Base-by-base conservation (phyloP, 164 flowering plant genomes). In the Macadamia tetraphylla region DNA sequence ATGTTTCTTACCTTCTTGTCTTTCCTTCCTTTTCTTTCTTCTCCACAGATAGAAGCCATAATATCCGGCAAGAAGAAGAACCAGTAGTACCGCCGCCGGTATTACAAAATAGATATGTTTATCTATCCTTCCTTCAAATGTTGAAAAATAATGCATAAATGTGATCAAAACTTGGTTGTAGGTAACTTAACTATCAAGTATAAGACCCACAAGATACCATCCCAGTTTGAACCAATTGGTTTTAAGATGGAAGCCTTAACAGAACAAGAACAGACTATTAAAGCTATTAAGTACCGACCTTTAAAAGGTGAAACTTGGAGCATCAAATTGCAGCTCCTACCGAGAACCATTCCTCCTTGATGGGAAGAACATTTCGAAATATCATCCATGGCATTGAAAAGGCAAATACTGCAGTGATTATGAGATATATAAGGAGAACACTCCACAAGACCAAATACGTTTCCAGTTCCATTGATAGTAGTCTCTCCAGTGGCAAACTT, bases 371-470 rank as follows among this genome's bases (percentile, higher is more conserved):
- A 72, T 9, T 3, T 62, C 58, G 23, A 74, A 9, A 18, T 51
- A 40, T 29, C 9, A 6, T 8, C 29, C 3, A 55, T 48, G n/a
- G 62, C 70, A 10, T 12, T 35, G 1, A 15, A 7, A 6, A 76
- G 65, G 65, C 79, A 76, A 3, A 5, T 29, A 0, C 17, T 6
- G 52, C 79, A 76, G 9, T 72, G 70, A 0, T 1, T 42, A 0
- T 6, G 0, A 17, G 67, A 49, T 46, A 76, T 53, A 51, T 76
- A 75, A 2, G 72, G 71, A 0, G 70, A 65, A 65, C 79, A 76
- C 73, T 76, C 75, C 12, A 48, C 70, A 30, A 76, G 70, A 3
- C 70, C 80, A 63, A 75, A 82, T 9, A 77, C 3, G 10, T 53
- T 58, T 11, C 30, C 14, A n/a, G 35, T 57, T 17, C 18, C 13